These are phyloP conservation scores for Amanita subjunquillea DNA, from an alignment of 768 basidiomycete genomes.

Conservation along the genomic window DNA sequence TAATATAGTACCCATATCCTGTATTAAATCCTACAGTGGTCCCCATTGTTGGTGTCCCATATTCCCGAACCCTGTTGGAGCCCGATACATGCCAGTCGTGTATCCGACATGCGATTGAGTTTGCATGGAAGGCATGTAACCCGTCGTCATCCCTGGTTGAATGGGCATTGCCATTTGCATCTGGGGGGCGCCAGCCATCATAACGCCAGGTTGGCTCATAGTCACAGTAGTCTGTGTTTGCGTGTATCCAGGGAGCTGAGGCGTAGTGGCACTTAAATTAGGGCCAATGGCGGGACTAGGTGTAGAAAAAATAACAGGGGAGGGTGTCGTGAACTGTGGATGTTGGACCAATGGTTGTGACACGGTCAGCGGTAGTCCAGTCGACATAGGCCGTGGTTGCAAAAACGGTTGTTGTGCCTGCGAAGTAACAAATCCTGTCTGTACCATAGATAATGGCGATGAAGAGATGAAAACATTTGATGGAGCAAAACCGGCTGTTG, in stretches of 20 bases:
- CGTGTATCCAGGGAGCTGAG: not conserved
- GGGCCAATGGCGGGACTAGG: conserved; percentile 4
- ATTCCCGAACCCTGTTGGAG: not conserved
- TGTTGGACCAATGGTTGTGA: not conserved
- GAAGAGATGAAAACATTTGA: not conserved
- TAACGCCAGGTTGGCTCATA: not conserved
- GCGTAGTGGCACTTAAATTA: not conserved
- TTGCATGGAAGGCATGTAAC: not conserved
- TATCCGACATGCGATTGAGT: not conserved
- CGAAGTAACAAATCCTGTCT: conserved; percentile 1
- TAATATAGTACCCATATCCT: not conserved
- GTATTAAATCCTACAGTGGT: not conserved
- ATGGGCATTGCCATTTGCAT: conserved; percentile 4
- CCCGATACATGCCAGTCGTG: not conserved
- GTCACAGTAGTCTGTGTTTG: not conserved
- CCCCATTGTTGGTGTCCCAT: conserved; percentile 3
- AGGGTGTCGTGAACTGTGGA: not conserved
- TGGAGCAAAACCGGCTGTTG: not conserved
- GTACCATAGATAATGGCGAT: not conserved
- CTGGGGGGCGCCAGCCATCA: conserved; percentile 2
- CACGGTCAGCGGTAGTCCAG: not conserved
- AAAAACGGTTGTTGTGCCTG: conserved; percentile 6
- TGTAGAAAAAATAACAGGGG: conserved; percentile 1
- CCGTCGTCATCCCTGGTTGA: not conserved
- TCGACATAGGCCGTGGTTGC: conserved; percentile 6